Conservation (phyloP, 163 green algal genomes). For the Chlamydomonas reinhardtii region DNA sequence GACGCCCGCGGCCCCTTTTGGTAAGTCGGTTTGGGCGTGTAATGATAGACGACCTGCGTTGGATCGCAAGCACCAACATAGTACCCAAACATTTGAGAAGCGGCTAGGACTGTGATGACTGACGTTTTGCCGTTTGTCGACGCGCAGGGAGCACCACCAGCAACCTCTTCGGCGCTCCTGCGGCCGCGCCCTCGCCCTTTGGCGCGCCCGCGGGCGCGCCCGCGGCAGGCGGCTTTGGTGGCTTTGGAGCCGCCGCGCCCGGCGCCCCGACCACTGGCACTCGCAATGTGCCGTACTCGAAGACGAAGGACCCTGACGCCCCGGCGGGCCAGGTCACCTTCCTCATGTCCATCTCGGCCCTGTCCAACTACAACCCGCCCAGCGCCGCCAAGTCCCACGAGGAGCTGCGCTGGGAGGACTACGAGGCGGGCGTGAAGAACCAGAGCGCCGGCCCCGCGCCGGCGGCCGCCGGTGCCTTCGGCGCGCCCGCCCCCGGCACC, state of each 20-base stretch:
- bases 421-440: slow-evolving; percentile 72
- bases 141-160: slow-evolving; percentile 1
- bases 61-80: too few species aligned
- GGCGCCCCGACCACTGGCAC: slow-evolving; percentile 57
- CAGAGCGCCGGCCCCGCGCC: slow-evolving; percentile 10
- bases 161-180: slow-evolving; percentile 19
- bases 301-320: slow-evolving; percentile 68
- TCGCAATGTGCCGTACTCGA: slow-evolving; percentile 61
- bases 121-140: neutral
- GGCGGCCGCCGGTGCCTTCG: slow-evolving; percentile 43
- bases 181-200: slow-evolving; percentile 62
- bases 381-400: slow-evolving; percentile 78
- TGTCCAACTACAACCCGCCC: slow-evolving; percentile 75
- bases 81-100: too few species aligned
- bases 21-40: neutral
- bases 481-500: neutral
- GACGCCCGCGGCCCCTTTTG: slow-evolving; percentile 1
- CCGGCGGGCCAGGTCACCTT: slow-evolving; percentile 54
- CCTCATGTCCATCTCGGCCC: slow-evolving; percentile 84
- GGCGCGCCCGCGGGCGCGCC: slow-evolving; percentile 27
- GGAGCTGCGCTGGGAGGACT: slow-evolving; percentile 95
- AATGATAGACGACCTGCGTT: too few species aligned
- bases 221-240: slow-evolving; percentile 58
- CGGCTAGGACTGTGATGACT: too few species aligned
- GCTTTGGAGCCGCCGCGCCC: slow-evolving; percentile 42